Evolutionary conservation across 2,329 filamentous ascomycete genomes (phyloP), one percentile per base, ranked within the genome.

Genomic region (Neurospora sp.): DNA sequence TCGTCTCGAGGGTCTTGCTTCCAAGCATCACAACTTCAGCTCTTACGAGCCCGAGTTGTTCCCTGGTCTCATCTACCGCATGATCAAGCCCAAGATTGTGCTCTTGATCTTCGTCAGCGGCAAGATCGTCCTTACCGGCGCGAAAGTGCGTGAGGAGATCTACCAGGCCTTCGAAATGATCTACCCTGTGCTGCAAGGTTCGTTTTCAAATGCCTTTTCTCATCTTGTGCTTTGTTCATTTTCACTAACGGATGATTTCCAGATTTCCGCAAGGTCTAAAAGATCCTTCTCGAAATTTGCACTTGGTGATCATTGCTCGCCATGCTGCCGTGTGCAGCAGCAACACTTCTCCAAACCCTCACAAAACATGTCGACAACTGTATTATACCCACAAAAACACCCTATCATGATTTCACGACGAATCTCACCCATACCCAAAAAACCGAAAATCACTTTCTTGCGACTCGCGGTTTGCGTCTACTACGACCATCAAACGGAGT

Each of bases 41-140:
- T 97, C 94, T 70, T 99, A 99, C 82, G 96, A 99, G 82, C 96
- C 96, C 75, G 96, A 99, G 80, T 82, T 99, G 80, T 99, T 98
- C 88, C 96, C 96, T 78, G 96, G 96, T 88, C 90, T 99, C 68
- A 99, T 99, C 83, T 99, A 99, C 84, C 93, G 96, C 81, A 99
- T 99, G 96, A 97, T 98, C 86, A 98, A 98, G 86, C 96, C 96
- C 23, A 98, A 98, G 89, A 97, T 98, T 75, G 95, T 98, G 69
- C 89, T 98, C 36, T 85, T 98, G 79, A 97, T 99, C 81, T 98
- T 98, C 84, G 95, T 98, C 77, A 96, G 91, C 78, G 96, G 95
- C 78, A 98, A 98, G 87, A 98, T 98, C 73, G 96, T 98, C 77
- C 87, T 98, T 79, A 98, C 96, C 57, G 96, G 96, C 78, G 96